Evolutionary conservation across 768 basidiomycete species (phyloP), one percentile per base, ranked within the genome.

Genomic region (Polyporus arcularius): DNA sequence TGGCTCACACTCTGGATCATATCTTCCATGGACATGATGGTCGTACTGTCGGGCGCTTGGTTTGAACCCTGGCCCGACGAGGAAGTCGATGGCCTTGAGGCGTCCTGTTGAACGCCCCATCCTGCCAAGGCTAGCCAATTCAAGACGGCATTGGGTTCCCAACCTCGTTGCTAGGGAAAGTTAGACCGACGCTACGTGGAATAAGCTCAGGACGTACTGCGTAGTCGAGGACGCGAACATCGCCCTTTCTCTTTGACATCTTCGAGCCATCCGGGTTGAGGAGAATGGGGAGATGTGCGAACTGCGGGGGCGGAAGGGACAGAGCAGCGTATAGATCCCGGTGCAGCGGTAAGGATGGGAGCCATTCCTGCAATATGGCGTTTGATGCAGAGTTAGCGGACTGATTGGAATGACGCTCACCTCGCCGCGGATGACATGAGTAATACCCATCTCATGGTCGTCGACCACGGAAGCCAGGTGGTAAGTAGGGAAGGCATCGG

Each of bases 101-200:
- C 62, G 62, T 74, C 67, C 55, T 79, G 79, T 9, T 82, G 78
- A 10, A 81, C 84, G 26, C 94, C 92, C 92, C 96, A 98, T 1
- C 97, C 96, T n/a, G 93, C 88, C 16, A 98, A 78, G 5, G 93
- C 93, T 8, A 98, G 82, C 88, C 96, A 98, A 68, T 98, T 98
- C 28, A 96, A 74, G 14, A 99, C 73, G 2, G 95, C 94, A 45
- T 82, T 81, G 0, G 94, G 91, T 69, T 98, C 96, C 88, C 93
- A 98, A 0, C 94, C 96, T 48, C 86, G 80, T 66, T 83, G 78
- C 95, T 96, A 18, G 8, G 26, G 7, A 30, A 10, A 65, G 42
- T 51, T 11, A 40, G 42, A 32, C 35, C 3, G 11, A 9, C 18
- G 55, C 8, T 18, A 15, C 3, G 51, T 10, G 47, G 58, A 18